Conservation (phyloP, 495 filamentous ascomycete species). For the Penicillium roqueforti region DNA sequence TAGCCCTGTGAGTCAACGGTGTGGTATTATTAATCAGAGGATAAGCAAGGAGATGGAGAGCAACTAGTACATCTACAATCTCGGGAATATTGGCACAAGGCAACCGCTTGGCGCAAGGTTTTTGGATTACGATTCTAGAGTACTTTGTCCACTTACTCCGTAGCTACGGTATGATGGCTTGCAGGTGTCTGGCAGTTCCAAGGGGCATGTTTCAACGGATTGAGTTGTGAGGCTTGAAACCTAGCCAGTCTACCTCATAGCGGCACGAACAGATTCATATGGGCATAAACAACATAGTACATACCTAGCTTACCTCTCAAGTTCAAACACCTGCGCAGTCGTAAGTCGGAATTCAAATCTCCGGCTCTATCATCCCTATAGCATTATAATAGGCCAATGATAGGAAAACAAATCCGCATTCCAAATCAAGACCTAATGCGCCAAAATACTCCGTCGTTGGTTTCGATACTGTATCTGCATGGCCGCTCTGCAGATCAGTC, state of each 20-base stretch:
- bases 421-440: background rate
- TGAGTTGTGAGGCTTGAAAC: background rate
- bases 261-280: too few species aligned
- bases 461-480: slow-evolving; percentile 7
- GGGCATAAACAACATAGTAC: too few species aligned
- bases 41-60: background rate
- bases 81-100: background rate
- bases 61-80: background rate
- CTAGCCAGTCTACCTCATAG: background rate
- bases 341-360: too few species aligned
- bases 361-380: background rate
- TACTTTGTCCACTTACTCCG: too few species aligned
- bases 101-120: background rate
- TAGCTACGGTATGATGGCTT: too few species aligned
- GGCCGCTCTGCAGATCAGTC: slow-evolving; percentile 4
- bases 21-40: too few species aligned
- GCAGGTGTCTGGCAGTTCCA: too few species aligned
- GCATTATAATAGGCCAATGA: background rate
- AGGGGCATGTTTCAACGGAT: background rate
- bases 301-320: too few species aligned
- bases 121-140: background rate
- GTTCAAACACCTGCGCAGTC: too few species aligned
- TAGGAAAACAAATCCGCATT: background rate
- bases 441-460: background rate
- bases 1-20: too few species aligned